Conservation (phyloP, 163 green algal species). For the Chlamydomonas reinhardtii region DNA sequence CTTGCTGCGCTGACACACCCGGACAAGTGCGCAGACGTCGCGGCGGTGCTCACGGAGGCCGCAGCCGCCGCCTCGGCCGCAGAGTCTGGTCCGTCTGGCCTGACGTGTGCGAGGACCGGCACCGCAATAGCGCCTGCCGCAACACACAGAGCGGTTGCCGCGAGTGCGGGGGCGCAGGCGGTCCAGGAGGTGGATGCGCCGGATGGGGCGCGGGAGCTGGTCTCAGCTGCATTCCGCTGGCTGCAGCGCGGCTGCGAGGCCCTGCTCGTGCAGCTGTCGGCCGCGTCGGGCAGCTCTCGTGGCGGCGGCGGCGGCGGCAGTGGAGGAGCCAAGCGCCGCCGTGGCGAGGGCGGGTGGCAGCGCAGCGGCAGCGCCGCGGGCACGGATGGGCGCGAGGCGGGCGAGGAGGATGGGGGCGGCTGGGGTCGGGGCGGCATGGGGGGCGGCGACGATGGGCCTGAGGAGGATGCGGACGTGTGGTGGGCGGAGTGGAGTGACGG, state of each 20-base stretch:
- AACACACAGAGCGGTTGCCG: too few relatives aligned
- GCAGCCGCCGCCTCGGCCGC: not conserved
- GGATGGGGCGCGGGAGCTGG: too few relatives aligned
- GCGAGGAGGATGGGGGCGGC: not conserved
- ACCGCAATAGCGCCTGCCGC: too few relatives aligned
- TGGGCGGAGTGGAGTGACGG: constrained; percentile 13
- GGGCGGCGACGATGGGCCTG: not conserved
- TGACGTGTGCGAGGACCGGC: too few relatives aligned
- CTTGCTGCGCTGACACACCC: constrained; percentile 31
- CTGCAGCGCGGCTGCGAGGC: constrained; percentile 19
- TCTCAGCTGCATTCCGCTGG: not conserved
- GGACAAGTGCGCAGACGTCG: constrained; percentile 31
- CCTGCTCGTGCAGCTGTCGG: not conserved
- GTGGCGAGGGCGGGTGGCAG: not conserved
- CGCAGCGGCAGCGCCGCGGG: too few relatives aligned
- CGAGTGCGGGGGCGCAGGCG: too few relatives aligned
- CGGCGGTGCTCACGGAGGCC: not conserved
- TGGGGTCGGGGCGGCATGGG: not conserved
- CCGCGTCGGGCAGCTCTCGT: not conserved
- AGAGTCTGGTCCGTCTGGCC: too few relatives aligned
- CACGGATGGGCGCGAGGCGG: not conserved
- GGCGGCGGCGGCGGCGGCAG: not conserved
- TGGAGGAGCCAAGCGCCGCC: not conserved
- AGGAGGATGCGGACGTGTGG: constrained; percentile 7
- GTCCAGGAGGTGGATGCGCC: too few relatives aligned